Conservation (phyloP, 2,329 filamentous ascomycete genomes). For the Botrytis galanthina region DNA sequence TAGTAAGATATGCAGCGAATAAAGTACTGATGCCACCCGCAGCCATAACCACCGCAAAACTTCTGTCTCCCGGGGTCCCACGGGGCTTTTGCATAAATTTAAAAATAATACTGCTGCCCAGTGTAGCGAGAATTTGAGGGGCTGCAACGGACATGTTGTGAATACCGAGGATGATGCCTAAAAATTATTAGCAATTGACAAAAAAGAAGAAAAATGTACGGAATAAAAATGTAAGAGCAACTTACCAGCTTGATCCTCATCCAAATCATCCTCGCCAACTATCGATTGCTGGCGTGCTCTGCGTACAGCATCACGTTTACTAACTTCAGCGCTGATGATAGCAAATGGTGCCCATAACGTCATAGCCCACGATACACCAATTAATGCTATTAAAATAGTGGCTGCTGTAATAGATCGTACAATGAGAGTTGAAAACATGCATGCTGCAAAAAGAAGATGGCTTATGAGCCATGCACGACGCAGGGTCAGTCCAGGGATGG, state of each 20-base stretch:
- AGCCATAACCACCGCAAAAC: slow-evolving; percentile 81
- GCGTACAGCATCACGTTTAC: slow-evolving; percentile 70
- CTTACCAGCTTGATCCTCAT: slow-evolving; percentile 26
- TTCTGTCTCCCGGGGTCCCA: slow-evolving; percentile 79
- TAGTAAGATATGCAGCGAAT: slow-evolving; percentile 65
- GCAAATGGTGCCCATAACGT: slow-evolving; percentile 95
- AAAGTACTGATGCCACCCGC: slow-evolving; percentile 79
- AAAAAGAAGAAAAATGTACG: neutral
- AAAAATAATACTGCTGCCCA: slow-evolving; percentile 83
- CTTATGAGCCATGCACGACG: slow-evolving; percentile 84
- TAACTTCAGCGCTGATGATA: slow-evolving; percentile 90
- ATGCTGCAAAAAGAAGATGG: slow-evolving; percentile 75
- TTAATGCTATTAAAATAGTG: slow-evolving; percentile 73
- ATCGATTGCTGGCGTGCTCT: slow-evolving; percentile 42
- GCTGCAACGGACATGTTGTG: slow-evolving; percentile 94
- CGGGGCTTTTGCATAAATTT: slow-evolving; percentile 82
- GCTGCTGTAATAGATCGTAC: slow-evolving; percentile 69
- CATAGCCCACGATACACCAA: slow-evolving; percentile 89
- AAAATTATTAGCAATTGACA: neutral
- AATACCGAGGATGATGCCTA: slow-evolving; percentile 80
- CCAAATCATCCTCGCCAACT: slow-evolving; percentile 22
- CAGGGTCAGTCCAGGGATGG: slow-evolving; percentile 81
- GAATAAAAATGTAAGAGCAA: neutral
- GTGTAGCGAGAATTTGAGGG: slow-evolving; percentile 85
- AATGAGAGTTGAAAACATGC: slow-evolving; percentile 82